These are phyloP conservation scores for Solanum gandarillasii DNA, from an alignment of 257 asterid species.

Conservation along the genomic window DNA sequence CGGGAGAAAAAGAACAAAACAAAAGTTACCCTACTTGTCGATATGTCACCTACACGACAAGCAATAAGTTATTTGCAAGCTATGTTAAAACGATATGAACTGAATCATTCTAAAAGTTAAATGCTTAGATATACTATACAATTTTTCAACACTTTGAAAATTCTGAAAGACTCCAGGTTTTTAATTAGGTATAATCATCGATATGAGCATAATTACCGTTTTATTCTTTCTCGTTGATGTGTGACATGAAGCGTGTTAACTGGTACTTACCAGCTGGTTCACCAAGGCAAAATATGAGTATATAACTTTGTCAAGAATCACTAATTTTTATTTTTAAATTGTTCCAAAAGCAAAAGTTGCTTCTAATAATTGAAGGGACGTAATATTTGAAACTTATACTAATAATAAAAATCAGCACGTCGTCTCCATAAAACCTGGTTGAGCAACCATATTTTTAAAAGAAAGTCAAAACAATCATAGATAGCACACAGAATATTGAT, in stretches of 20 bases:
- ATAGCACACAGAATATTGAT: not conserved
- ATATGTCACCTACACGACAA: not conserved
- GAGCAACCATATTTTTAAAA: not conserved
- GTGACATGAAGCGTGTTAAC: not conserved
- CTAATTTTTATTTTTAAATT: not conserved
- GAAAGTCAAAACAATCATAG: not conserved
- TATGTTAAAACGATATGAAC: not conserved
- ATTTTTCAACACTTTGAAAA: not conserved
- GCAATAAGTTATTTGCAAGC: not conserved
- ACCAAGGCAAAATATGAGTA: not conserved
- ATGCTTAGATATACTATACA: not conserved
- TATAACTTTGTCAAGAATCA: not conserved
- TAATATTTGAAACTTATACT: not conserved
- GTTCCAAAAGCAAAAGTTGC: not conserved
- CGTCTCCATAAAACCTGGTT: not conserved
- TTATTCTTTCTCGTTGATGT: not conserved
- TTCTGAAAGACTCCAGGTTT: not conserved
- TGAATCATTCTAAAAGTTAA: not conserved
- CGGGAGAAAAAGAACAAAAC: not conserved
- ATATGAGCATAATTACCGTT: not conserved
- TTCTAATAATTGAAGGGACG: not conserved
- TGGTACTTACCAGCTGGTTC: not conserved
- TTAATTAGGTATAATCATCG: not conserved
- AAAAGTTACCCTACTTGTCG: not conserved
- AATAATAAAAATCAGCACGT: not conserved